Conservation (phyloP, 2,329 filamentous ascomycete species). For the Rhexocercosporidium sp. region DNA sequence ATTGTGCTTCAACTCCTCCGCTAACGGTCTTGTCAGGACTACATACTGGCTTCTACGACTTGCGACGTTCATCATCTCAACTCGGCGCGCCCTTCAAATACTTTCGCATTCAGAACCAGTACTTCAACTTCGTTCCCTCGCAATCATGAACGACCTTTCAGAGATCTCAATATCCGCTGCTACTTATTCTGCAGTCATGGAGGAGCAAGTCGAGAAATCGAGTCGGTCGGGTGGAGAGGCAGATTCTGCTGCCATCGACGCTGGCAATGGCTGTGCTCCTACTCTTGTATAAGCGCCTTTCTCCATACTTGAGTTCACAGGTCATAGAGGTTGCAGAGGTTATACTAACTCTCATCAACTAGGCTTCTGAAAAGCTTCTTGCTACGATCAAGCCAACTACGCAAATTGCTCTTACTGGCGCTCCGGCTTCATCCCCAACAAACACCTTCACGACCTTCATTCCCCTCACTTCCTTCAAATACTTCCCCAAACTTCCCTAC, state of each 20-base stretch:
- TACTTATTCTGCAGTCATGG: background rate
- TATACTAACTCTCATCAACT: background rate
- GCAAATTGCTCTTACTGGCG: background rate
- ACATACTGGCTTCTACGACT: background rate
- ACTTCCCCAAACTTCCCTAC: constrained; percentile 8
- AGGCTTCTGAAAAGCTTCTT: background rate
- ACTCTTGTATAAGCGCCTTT: background rate
- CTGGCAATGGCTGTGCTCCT: background rate
- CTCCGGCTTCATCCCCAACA: background rate
- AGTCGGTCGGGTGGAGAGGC: background rate
- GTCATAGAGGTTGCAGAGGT: too few relatives aligned
- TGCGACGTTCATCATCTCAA: background rate
- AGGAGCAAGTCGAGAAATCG: background rate
- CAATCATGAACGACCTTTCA: background rate
- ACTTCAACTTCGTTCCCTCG: background rate
- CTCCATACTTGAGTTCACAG: background rate
- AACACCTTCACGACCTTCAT: background rate
- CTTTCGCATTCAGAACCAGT: background rate
- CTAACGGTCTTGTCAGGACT: background rate
- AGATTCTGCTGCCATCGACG: too few relatives aligned
- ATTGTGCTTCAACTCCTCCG: background rate
- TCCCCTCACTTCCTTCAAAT: background rate
- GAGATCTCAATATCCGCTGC: background rate
- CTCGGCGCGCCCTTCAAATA: background rate
- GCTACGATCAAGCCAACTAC: background rate